Evolutionary conservation across 2,329 filamentous ascomycete genomes (phyloP), one percentile per base, ranked within the genome.

Genomic region (Diatrype stigma): DNA sequence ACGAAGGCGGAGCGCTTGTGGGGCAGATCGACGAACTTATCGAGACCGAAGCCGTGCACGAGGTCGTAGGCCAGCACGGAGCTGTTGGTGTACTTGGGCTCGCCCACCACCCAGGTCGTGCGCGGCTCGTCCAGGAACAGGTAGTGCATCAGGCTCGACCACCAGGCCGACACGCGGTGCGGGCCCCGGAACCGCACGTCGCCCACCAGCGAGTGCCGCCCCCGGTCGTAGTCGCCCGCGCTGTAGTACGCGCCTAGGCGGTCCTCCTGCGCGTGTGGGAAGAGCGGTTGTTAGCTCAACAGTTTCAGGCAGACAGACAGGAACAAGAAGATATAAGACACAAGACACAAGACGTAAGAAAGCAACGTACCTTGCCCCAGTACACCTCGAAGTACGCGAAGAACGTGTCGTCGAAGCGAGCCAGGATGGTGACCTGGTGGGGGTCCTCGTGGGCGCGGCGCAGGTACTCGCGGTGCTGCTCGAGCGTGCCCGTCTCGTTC

Each of bases 361-460:
- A 21, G n/a, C 37, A 8, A 56, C 68, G 53, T 63, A 77, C 76
- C 73, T 79, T 80, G 58, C 83, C 85, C 87, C 87, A 92, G 67
- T 91, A 92, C 2, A 91, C 74, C 67, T 93, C 89, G 64, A 89
- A 91, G 66, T 92, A 92, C 0, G 86, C 84, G 66, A 92, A 92
- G 45, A 74, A 79, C 2, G 76, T 77, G 28, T 87, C 85, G 50
- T 92, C 80, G 65, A 90, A 93, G 23, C 79, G 78, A 6, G 84
- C 89, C 52, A 92, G 73, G 44, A 92, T 73, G 22, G 84, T 81
- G 48, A 90, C 72, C 55, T 86, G 81, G 67, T 92, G 88, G 26
- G 85, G 82, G 65, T 92, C 88, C 42, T 81, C 78, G 61, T 90
- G 82, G 49, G 87, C 76, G 56, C 80, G 79, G 28, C 79, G 76